phyloP scores from a whole-genome alignment of 495 filamentous ascomycete species.

The Evansstolkia leycettana region DNA sequence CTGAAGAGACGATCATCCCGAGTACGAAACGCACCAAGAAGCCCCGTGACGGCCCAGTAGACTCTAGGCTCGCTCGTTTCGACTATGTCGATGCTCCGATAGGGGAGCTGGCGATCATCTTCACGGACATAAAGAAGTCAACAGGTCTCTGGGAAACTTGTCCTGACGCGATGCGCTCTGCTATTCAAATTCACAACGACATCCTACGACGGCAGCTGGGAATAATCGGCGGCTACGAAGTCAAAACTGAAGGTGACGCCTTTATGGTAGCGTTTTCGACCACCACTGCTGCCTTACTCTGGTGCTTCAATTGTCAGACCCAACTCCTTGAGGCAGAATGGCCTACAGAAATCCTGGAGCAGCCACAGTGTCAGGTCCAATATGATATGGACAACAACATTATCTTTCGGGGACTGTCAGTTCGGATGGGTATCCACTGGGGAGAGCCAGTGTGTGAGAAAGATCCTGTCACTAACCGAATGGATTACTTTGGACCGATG shows the following conservation, averaged over 20 bases:
- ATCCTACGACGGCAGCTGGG: constrained; percentile 87
- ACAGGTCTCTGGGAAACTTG: constrained; percentile 95
- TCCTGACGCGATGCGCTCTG: constrained; percentile 85
- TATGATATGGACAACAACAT: constrained; percentile 74
- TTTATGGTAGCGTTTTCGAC: constrained; percentile 99
- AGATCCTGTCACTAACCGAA: constrained; percentile 90
- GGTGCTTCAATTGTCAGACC: constrained; percentile 90
- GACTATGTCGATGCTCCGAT: constrained; percentile 85
- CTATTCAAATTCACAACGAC: constrained; percentile 92
- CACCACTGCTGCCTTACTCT: constrained; percentile 81
- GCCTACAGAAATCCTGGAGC: constrained; percentile 85
- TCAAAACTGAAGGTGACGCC: constrained; percentile 98
- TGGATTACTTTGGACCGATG: constrained; percentile 99
- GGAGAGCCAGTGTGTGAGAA: constrained; percentile 87
- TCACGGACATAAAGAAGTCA: constrained; percentile 99
- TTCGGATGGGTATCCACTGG: constrained; percentile 96
- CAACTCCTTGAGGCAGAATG: constrained; percentile 78
- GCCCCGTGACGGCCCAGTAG: constrained; percentile 53
- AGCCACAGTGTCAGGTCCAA: constrained; percentile 69
- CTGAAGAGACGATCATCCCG: constrained; percentile 56
- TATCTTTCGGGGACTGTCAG: constrained; percentile 86
- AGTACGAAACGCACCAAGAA: constrained; percentile 51
- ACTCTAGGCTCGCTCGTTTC: constrained; percentile 73
- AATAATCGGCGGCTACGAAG: constrained; percentile 92
- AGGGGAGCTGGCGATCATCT: constrained; percentile 84